Base-by-base conservation (phyloP, 192 early-diverging fungal species). In the Umbelopsis vinacea region DNA sequence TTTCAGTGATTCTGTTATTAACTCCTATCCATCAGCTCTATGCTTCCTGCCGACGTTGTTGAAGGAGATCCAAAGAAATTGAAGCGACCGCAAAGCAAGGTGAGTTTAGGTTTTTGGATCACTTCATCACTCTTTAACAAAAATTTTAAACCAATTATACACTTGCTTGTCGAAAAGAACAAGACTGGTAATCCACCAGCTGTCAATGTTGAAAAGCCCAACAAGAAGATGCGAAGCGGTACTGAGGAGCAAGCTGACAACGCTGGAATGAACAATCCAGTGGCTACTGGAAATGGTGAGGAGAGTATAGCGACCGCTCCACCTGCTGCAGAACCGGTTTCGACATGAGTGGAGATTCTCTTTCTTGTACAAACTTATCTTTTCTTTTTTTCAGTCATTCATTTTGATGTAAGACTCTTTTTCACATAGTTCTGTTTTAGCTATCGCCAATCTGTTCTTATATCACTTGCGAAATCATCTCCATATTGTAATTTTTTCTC, bases 81-180 rank as follows among this genome's bases (percentile, higher is more conserved):
- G 37, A 77, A 77, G 29, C 35, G 74, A 71, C 63, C 69, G 10
- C 69, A 67, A 46, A 17, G 46, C 46, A 76, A 71, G 60, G 74
- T 76, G 50, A 67, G 52, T 63, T n/a, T 19, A 17, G 35, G 7
- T 2, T 15, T 33, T 63, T n/a, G 5, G 0, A 35, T 35, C 2
- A 4, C 38, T 19, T 0, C 0, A 37, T 19, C 3, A 33, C 11
- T 37, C 33, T 14, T 35, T 63, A 15, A 43, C 11, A 12, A 43
- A 12, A 43, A 11, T 3, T 54, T 6, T 54, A 11, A 26, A 3
- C 17, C 4, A n/a, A 19, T 15, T 37, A 37, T 29, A 37, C 57
- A 37, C 57, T 38, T 38, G 1, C 14, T 26, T 54, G 4, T 50
- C 15, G 6, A n/a, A 15, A 4, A 63, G 57, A 63, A 35, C 33